Conservation (phyloP, 2,329 filamentous ascomycete species). For the Cladosporium sp. region DNA sequence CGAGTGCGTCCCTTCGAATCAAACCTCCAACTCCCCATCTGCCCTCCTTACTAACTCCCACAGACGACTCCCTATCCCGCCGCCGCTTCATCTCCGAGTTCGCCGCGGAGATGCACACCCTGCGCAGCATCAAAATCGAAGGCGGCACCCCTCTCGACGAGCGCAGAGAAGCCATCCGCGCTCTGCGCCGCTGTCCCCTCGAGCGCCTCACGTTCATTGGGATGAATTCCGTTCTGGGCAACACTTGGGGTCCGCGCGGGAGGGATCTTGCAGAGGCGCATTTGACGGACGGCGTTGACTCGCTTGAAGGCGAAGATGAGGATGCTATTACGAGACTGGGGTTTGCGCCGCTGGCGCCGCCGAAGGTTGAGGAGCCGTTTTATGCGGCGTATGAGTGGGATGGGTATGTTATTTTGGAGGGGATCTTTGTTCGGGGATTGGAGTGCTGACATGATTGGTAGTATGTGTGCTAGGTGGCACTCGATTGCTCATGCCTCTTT, state of each 20-base stretch:
- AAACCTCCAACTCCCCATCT: too few species aligned
- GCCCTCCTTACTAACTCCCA: too few species aligned
- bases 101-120: slow-evolving; percentile 37
- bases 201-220: slow-evolving; percentile 46
- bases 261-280: slow-evolving; percentile 11
- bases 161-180: slow-evolving; percentile 42
- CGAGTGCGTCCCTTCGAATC: too few species aligned
- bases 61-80: slow-evolving; percentile 13
- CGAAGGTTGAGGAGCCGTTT: slow-evolving; percentile 26
- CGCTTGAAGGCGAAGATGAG: slow-evolving; percentile 31
- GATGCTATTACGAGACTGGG: slow-evolving; percentile 17
- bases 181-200: slow-evolving; percentile 38
- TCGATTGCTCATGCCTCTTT: too few species aligned
- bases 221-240: slow-evolving; percentile 39
- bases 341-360: slow-evolving; percentile 13
- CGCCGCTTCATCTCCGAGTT: slow-evolving; percentile 40
- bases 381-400: slow-evolving; percentile 32
- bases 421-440: too few species aligned
- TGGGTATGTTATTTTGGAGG: too few species aligned
- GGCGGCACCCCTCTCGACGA: slow-evolving; percentile 45
- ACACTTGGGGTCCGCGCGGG: slow-evolving; percentile 40
- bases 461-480: too few species aligned
- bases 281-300: slow-evolving; percentile 18
- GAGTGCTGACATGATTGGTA: too few species aligned
- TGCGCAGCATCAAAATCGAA: slow-evolving; percentile 44